A percentile compares a stretch with the other conserved stretches of the same genome.
These are phyloP conservation scores for Apiospora sp. DNA, from an alignment of 2,329 filamentous ascomycete genomes.

Conservation along the genomic window DNA sequence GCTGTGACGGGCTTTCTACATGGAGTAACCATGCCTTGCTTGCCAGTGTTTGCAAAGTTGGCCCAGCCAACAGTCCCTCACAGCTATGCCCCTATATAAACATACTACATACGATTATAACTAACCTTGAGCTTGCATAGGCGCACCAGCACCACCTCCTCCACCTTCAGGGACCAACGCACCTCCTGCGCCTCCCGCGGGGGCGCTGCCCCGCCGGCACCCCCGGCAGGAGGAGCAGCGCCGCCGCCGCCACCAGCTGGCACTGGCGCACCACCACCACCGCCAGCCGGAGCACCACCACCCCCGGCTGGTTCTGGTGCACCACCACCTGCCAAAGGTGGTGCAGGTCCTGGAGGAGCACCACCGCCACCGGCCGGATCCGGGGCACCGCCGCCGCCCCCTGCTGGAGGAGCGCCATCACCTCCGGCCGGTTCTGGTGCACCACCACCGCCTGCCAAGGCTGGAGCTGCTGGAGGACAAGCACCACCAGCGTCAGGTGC, in stretches of 20 bases:
- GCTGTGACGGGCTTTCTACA: not conserved
- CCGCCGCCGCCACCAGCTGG: not conserved
- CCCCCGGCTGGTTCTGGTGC: not conserved
- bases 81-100: not conserved
- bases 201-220: not conserved
- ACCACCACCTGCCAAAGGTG: not conserved
- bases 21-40: not conserved
- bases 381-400: too few species aligned
- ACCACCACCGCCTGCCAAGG: not conserved
- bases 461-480: not conserved
- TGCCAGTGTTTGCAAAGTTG: not conserved
- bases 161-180: not conserved
- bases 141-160: constrained; percentile 1
- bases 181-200: constrained; percentile 7
- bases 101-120: not conserved
- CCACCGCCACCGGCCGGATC: not conserved
- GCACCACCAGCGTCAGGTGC: not conserved
- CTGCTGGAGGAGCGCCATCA: not conserved
- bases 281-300: not conserved
- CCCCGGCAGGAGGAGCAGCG: not conserved
- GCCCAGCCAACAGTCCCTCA: not conserved
- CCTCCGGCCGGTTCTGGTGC: not conserved
- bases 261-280: not conserved
- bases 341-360: not conserved
- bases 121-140: not conserved